These are phyloP conservation scores for Clonostachys sp. DNA, from an alignment of 2,329 filamentous ascomycete species.

Conservation along the genomic window DNA sequence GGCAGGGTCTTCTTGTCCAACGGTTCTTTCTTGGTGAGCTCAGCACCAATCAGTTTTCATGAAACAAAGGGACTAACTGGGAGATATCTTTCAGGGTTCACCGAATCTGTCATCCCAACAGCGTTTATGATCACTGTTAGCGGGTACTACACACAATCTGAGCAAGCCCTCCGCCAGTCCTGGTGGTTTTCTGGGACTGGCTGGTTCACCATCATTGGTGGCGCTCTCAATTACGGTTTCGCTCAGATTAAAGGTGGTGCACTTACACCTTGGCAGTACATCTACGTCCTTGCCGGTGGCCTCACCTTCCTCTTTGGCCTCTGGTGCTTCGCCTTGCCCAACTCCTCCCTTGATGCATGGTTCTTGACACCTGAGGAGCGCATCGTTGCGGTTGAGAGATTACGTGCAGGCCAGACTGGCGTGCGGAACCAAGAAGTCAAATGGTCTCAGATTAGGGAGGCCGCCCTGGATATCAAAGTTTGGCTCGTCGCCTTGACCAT, in stretches of 20 bases:
- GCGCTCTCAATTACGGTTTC: constrained; percentile 43
- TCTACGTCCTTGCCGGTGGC: constrained; percentile 43
- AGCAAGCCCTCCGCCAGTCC: constrained; percentile 41
- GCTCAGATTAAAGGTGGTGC: constrained; percentile 35
- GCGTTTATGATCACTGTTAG: constrained; percentile 43
- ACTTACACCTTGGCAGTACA: constrained; percentile 47
- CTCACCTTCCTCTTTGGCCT: constrained; percentile 43
- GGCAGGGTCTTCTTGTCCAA: constrained; percentile 45
- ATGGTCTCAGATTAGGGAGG: constrained; percentile 36
- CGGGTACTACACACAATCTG: constrained; percentile 42
- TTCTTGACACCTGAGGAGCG: constrained; percentile 46
- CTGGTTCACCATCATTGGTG: constrained; percentile 40
- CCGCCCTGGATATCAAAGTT: constrained; percentile 37
- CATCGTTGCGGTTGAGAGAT: constrained; percentile 43
- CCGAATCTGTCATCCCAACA: constrained; percentile 43
- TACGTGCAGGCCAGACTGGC: constrained; percentile 41
- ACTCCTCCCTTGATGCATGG: constrained; percentile 49
- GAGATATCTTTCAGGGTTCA: constrained; percentile 13
- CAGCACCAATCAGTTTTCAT: background rate
- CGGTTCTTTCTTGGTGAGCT: constrained; percentile 32
- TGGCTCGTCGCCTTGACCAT: constrained; percentile 47
- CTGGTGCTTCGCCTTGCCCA: constrained; percentile 47
- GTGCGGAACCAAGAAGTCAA: constrained; percentile 44
- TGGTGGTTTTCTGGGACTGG: constrained; percentile 40
- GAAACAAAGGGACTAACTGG: background rate